Base-by-base conservation (phyloP, 1,284 basidiomycete species). In the Malassezia japonica region DNA sequence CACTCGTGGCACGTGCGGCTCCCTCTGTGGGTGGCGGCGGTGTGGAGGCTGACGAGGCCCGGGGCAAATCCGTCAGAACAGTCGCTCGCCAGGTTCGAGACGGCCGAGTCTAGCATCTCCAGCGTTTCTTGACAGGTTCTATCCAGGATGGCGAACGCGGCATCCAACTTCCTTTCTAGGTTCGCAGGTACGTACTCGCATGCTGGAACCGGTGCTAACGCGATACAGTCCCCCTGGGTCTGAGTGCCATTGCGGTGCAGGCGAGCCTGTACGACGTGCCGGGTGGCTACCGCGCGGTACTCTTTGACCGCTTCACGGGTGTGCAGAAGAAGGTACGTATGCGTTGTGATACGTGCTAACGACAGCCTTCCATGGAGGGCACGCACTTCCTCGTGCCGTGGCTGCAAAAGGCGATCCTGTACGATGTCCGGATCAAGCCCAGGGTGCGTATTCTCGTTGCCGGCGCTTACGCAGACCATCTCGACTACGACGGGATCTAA, bases 341-440 rank as follows among this genome's bases (percentile, higher is more conserved):
- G 20, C 25, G 7, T 37, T 40, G 23, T 10, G 13, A 20, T n/a
- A 58, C 41, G 18, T 1, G 21, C 33, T 28, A 18, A 18, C 25
- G 6, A n/a, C 42, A 56, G 45, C 57, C 65, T 25, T 55, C 59
- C n/a, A 29, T 48, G 43, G 65, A 99, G 76, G 94, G 94, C n/a
- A 99, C 94, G 4, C 94, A 99, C 76, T 84, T 99, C 75, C 79
- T 98, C 55, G 78, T 98, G 53, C 92, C 92, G 31, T 90, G 91
- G 87, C 77, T 98, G 41, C 74, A 76, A 59, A 81, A 84, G 56
- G 91, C 92, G 12, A 95, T 99, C 75, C 78, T 98, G 40, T 96
- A 94, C 74, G 94, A 99, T 78, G 91, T 90, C 60, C 83, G 94
- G 55, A 94, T 92, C 74, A 99, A 98, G 77, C 92, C 92, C 38